Evolutionary conservation across 129 eudicot genomes (phyloP).

Genomic region (Calendula officinalis): DNA sequence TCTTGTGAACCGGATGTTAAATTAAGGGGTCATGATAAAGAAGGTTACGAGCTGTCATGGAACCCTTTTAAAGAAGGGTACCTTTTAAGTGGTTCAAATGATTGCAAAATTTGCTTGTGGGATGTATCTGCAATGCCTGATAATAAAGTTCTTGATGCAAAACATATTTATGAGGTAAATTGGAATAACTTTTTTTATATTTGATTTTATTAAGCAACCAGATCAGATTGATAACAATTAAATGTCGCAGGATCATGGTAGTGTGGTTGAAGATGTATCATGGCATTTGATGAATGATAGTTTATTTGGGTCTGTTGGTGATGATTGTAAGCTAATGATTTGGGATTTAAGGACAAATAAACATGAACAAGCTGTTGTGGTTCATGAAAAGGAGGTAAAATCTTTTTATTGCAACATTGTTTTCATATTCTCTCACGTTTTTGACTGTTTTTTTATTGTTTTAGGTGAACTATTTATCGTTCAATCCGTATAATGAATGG

Average conservation of each 20-base stretch:
- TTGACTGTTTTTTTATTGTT: background rate
- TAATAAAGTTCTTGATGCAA: conserved; percentile 65
- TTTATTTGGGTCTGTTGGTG: conserved; percentile 94
- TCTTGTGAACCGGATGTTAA: conserved; percentile 71
- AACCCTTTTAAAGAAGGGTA: conserved; percentile 76
- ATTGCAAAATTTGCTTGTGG: conserved; percentile 86
- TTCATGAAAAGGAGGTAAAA: conserved; percentile 88
- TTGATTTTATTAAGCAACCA: background rate
- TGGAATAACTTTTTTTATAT: background rate
- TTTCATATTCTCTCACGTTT: too few relatives aligned
- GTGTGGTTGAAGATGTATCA: conserved; percentile 83
- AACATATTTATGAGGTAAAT: conserved; percentile 50
- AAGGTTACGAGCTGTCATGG: conserved; percentile 97
- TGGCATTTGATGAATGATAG: conserved; percentile 85
- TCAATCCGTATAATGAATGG: conserved; percentile 83
- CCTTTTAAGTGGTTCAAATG: conserved; percentile 89
- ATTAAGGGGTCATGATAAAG: conserved; percentile 89
- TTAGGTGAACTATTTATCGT: conserved; percentile 84
- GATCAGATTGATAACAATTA: background rate
- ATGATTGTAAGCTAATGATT: conserved; percentile 78
- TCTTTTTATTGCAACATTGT: background rate
- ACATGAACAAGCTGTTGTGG: conserved; percentile 69
- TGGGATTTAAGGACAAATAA: conserved; percentile 89
- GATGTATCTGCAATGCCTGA: conserved; percentile 72
- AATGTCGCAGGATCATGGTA: conserved; percentile 61